phyloP scores from a whole-genome alignment of 352 stramenopile species.

The Poterioochromonas sp. region DNA sequence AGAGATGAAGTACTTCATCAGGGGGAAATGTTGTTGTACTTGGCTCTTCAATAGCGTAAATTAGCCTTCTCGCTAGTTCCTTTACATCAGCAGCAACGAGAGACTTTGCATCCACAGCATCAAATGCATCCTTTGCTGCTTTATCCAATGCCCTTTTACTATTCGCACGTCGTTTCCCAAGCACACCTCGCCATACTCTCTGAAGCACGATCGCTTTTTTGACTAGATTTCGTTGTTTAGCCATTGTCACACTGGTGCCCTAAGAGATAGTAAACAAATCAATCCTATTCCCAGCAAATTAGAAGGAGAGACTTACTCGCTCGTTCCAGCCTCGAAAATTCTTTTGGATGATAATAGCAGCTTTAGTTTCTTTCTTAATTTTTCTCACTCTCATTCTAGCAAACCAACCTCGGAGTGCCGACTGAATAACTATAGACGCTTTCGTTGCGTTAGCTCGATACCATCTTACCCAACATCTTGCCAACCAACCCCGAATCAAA shows the following conservation, averaged over 20 bases:
- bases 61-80: conserved; percentile 2
- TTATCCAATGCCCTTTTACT: conserved; percentile 29
- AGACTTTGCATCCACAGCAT: conserved; percentile 9
- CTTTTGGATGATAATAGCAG: conserved; percentile 27
- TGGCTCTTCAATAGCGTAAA: conserved; percentile 27
- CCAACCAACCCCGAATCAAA: conserved; percentile 6
- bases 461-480: neutral
- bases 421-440: conserved; percentile 9
- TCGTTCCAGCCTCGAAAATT: conserved; percentile 23
- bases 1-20: conserved; percentile 29
- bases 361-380: neutral
- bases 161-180: neutral
- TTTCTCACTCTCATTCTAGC: neutral
- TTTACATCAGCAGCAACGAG: conserved; percentile 19
- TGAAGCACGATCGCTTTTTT: conserved; percentile 22
- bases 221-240: neutral
- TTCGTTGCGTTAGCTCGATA: neutral
- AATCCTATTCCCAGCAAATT: neutral
- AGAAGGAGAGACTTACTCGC: conserved; percentile 12
- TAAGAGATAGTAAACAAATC: neutral
- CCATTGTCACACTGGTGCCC: neutral
- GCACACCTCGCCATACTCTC: conserved; percentile 16
- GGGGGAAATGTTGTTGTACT: neutral
- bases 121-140: conserved; percentile 10
- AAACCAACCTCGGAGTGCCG: conserved; percentile 3